These are phyloP conservation scores for Carex sylvatica DNA, from an alignment of 202 grass and related monocot genomes.

Conservation along the genomic window DNA sequence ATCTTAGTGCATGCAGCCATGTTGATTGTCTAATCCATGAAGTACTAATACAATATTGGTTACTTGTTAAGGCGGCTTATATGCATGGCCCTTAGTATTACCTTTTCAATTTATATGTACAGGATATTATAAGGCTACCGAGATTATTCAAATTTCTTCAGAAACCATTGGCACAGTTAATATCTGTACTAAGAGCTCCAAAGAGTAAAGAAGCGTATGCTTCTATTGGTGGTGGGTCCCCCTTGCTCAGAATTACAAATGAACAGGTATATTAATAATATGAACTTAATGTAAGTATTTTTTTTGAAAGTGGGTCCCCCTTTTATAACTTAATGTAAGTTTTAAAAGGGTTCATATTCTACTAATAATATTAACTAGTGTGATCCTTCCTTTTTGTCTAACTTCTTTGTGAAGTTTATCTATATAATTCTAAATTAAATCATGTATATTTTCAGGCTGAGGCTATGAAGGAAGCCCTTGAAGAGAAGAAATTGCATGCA, in stretches of 20 bases:
- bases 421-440: neutral
- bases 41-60: neutral
- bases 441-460: constrained; percentile 47
- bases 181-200: constrained; percentile 82
- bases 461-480: constrained; percentile 70
- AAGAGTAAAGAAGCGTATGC: constrained; percentile 97
- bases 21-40: neutral
- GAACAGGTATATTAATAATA: constrained; percentile 58
- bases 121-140: constrained; percentile 94
- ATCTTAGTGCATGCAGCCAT: neutral
- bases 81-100: neutral
- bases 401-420: neutral
- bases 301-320: too few species aligned
- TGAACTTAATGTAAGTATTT: too few species aligned
- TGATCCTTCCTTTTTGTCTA: neutral
- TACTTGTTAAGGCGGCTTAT: neutral
- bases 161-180: constrained; percentile 86
- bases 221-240: constrained; percentile 90
- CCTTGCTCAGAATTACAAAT: constrained; percentile 87
- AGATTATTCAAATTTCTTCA: constrained; percentile 94
- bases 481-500: constrained; percentile 67
- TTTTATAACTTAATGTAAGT: too few species aligned
- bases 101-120: constrained; percentile 11
- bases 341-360: too few species aligned
- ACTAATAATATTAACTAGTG: neutral